phyloP scores from a whole-genome alignment of 352 stramenopile genomes.

The Pythium pyrilobum region DNA sequence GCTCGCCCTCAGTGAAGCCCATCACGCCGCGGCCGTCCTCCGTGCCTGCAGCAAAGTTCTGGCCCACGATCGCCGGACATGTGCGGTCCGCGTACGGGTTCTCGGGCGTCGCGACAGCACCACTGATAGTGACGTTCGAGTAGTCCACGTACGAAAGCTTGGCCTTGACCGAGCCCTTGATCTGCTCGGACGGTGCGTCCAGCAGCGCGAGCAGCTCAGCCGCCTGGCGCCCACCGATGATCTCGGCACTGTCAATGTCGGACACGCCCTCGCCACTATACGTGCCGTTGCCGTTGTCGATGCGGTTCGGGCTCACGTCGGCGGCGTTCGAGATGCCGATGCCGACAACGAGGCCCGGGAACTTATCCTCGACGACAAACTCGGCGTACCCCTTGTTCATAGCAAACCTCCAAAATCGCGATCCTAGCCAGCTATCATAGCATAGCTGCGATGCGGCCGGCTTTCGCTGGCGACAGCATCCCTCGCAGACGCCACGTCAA shows the following conservation, averaged over 20 bases:
- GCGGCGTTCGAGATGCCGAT: constrained; percentile 44
- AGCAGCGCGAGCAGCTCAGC: constrained; percentile 27
- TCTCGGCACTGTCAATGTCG: constrained; percentile 32
- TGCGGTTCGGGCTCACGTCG: constrained; percentile 39
- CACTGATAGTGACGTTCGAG: constrained; percentile 33
- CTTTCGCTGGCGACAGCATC: too few relatives aligned
- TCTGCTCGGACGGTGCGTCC: constrained; percentile 13
- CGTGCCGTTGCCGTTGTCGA: constrained; percentile 47
- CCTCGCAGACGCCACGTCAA: too few relatives aligned
- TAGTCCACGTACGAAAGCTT: constrained; percentile 47
- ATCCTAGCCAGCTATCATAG: too few relatives aligned
- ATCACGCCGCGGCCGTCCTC: constrained; percentile 36
- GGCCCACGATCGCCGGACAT: constrained; percentile 39
- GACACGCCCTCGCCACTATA: constrained; percentile 32
- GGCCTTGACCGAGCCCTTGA: constrained; percentile 20
- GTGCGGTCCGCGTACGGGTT: constrained; percentile 31
- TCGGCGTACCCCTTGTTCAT: constrained; percentile 77
- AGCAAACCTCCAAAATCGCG: too few relatives aligned
- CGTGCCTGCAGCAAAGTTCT: constrained; percentile 48
- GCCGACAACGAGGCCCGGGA: constrained; percentile 21
- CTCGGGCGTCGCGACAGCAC: constrained; percentile 6
- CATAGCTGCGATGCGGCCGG: too few relatives aligned
- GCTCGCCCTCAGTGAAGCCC: constrained; percentile 27
- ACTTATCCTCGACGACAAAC: constrained; percentile 36
- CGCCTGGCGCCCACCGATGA: constrained; percentile 34